Evolutionary conservation across 2,329 filamentous ascomycete genomes (phyloP).

Genomic region (Colletotrichum ledebouriae): DNA sequence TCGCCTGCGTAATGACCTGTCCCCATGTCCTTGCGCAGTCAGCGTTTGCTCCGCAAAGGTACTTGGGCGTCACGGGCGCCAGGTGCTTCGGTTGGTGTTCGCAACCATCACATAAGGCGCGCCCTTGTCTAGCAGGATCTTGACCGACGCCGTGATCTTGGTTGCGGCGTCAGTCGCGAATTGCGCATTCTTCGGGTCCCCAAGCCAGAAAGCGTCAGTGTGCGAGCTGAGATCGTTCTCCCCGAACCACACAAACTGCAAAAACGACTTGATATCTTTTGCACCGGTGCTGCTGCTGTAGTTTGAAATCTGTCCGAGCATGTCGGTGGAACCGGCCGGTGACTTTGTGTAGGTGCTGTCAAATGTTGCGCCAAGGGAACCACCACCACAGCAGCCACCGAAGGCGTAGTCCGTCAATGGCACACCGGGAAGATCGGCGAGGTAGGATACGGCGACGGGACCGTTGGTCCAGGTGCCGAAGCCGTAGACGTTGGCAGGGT

Average conservation of each 20-base stretch:
- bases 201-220: conserved; percentile 23
- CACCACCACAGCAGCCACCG: conserved; percentile 23
- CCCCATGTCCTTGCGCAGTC: conserved; percentile 20
- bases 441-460: conserved; percentile 26
- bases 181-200: conserved; percentile 17
- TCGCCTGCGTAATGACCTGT: conserved; percentile 1
- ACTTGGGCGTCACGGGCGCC: conserved; percentile 2
- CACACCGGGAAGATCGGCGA: conserved; percentile 21
- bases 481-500: conserved; percentile 26
- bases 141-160: conserved; percentile 14
- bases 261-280: not conserved
- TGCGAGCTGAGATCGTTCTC: conserved; percentile 27
- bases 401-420: conserved; percentile 23
- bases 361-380: conserved; percentile 25
- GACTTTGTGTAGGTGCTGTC: conserved; percentile 28
- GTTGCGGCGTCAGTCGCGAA: conserved; percentile 15
- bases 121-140: not conserved
- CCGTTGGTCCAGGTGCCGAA: conserved; percentile 29
- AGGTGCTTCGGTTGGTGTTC: conserved; percentile 12
- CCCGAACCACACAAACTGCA: conserved; percentile 19
- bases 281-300: not conserved
- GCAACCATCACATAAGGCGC: conserved; percentile 11
- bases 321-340: conserved; percentile 19
- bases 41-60: conserved; percentile 1
- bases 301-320: conserved; percentile 12